Evolutionary conservation across 768 basidiomycete genomes (phyloP), one percentile per base, ranked within the genome.

Genomic region (Cyclocybe aegerita): DNA sequence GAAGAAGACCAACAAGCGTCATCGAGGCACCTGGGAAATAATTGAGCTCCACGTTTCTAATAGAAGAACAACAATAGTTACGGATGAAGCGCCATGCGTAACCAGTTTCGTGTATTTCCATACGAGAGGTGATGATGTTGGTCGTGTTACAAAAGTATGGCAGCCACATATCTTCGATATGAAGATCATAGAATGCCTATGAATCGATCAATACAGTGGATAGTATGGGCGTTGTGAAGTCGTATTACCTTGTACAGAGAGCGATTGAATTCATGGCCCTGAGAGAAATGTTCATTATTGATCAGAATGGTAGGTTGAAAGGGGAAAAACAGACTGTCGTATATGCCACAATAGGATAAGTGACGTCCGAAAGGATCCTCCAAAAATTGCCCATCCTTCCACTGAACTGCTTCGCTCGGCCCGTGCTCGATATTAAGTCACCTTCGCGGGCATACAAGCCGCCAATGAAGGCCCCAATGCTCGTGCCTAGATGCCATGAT

Each of bases 111-210:
- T 99, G 97, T 38, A 98, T 86, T 62, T 98, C 94, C 93, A 98
- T 98, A 7, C 86, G 80, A 7, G 93, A 97, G 39, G 90, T 92
- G 46, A 87, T 93, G 66, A 99, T 97, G 60, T 98, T 98, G 14
- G 97, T 96, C 2, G 96, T 92, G 61, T 98, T 98, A 70, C 94
- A 97, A 70, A 96, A 98, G 73, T 84, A 98, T 4, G 96, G 97
- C 5, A 99, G 76, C 97, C 96, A 98, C 90, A 97, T 96, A 69
- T 97, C 95, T 68, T 93, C 90, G 36, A 93, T 93, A 59, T 98
- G 94, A 37, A 94, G 82, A 66, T 92, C 93, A 59, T 93, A 96
- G 65, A 97, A 96, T 12, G 90, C 83, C 82, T 92, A 61, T 12
- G 41, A 41, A 39, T 37, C 29, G 10, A 29, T 56, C 31, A 55